Base-by-base conservation (phyloP, 495 filamentous ascomycete genomes). In the Tetracladium marchalianum region DNA sequence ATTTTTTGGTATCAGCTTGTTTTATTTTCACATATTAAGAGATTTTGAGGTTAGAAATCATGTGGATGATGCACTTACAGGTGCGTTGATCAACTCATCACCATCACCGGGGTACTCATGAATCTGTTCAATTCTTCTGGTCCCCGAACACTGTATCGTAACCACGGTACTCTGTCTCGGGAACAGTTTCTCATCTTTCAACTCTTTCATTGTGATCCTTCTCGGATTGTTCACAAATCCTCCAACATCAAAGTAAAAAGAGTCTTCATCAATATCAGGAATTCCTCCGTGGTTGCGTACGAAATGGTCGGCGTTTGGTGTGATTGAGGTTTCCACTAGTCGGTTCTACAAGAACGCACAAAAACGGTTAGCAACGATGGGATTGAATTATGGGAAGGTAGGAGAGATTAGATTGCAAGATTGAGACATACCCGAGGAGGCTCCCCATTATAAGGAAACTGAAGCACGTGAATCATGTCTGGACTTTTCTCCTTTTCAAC, bases 361-460 rank as follows among this genome's bases (percentile, higher is more conserved):
- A 7, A 7, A 27, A 3, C 3, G 22, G 22, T 27, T 27, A 27
- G 22, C 7, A 27, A 27, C 3, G 22, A 27, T 7, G 7, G 3
- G 7, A 27, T 27, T 3, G 22, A 27, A 27, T 3, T 27, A 7
- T 27, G 22, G 27, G 31, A 22, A 34, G 3, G 22, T 27, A 27
- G 7, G 22, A 27, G 12, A n/a, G n/a, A n/a, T n/a, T n/a, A n/a
- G n/a, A n/a, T n/a, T n/a, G n/a, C n/a, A n/a, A n/a, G n/a, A n/a
- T 9, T 4, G 9, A 39, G 15, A 51, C 48, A 38, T 39, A 54
- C 53, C 33, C 64, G 66, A 8, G 73, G 71, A 0, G 71, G 67
- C 45, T 78, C 73, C 4, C 72, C 73, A 35, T 77, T 77, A 57
- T 76, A 77, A 0, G 72, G 74, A 42, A 77, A 78, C 46, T 75